Percentiles rank a stretch among this genome's conserved stretches.
Evolutionary conservation across 1,284 basidiomycete species (phyloP).

Genomic region (Rhodotorula glutinis): DNA sequence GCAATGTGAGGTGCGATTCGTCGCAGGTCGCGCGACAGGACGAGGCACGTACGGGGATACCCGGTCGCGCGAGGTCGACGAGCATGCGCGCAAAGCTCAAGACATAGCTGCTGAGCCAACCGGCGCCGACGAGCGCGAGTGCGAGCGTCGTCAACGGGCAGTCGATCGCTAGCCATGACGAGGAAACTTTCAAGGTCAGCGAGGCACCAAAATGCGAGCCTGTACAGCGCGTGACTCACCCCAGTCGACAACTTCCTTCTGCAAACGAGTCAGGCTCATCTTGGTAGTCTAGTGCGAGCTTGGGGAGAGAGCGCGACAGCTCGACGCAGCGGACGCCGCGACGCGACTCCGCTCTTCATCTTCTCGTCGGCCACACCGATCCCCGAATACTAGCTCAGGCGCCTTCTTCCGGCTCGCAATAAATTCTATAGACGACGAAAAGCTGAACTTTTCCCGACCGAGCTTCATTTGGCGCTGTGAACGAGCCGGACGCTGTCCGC

Average conservation of each 20-base stretch:
- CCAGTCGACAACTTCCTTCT: slow-evolving; percentile 4
- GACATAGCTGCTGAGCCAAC: slow-evolving; percentile 34
- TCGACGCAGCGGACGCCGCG: background rate
- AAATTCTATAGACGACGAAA: no score
- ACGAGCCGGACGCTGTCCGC: no score
- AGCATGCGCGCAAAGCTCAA: slow-evolving; percentile 38
- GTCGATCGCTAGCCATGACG: slow-evolving; percentile 28
- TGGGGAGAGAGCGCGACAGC: no score
- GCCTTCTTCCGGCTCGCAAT: background rate
- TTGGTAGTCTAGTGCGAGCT: no score
- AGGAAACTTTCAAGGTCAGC: no score
- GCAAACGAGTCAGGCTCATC: slow-evolving; percentile 5
- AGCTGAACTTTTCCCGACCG: no score
- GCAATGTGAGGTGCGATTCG: background rate
- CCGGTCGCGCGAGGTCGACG: slow-evolving; percentile 40
- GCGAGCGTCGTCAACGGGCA: slow-evolving; percentile 32
- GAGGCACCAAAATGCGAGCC: no score
- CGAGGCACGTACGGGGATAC: slow-evolving; percentile 30
- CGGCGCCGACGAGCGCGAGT: slow-evolving; percentile 34
- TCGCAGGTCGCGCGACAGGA: background rate
- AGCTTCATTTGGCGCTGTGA: no score
- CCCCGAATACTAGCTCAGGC: background rate
- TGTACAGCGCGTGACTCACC: background rate
- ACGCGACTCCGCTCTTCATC: background rate
- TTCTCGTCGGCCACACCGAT: background rate